Evolutionary conservation across 345 rosid genomes (phyloP), one percentile per base, ranked within the genome.

Genomic region (Dovyalis caffra): DNA sequence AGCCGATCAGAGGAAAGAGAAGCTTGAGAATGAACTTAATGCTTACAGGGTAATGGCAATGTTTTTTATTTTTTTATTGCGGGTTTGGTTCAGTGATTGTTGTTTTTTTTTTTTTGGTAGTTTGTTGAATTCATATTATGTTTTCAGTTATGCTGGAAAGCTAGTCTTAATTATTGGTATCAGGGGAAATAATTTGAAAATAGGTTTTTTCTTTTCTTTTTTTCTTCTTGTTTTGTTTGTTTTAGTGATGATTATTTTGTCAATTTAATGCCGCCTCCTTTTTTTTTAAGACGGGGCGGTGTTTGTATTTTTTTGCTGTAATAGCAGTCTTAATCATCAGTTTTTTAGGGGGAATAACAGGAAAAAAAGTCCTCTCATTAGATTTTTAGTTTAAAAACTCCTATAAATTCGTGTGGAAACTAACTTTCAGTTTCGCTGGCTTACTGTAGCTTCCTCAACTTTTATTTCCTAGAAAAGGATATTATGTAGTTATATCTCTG

Each of bases 21-120:
- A 85, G 83, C 92, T 96, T 6, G 98, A 96, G 80, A 93, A 83
- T 68, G 98, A 96, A 77, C 98, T 93, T 61, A 92, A 90, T 86
- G 93, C 99, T 26, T 96, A 93, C 73, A 86, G 97, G 85, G 99
- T 96, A 88, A 75, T 47, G 18, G 12, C 60, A n/a, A 3, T 14
- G 15, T 0, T 53, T 23, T 15, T 5, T 49, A 5, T 49, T 51
- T 0, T 3, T 8, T 56, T 56, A n/a, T 53, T 53, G 1, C 8
- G 61, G 25, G 61, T 25, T 1, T 43, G 16, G 12, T 43, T 56
- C 61, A 56, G 61, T 56, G 61, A 56, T 56, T 56, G n/a, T 56
- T 56, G 8, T 56, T 56, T 5, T n/a, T 10, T 23, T 56, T 56
- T 5, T n/a, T 10, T 23, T 56, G 61, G 61, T 23, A 3, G 10